Conservation (phyloP, 805 yeast genomes). For the Barnettozyma californica region DNA sequence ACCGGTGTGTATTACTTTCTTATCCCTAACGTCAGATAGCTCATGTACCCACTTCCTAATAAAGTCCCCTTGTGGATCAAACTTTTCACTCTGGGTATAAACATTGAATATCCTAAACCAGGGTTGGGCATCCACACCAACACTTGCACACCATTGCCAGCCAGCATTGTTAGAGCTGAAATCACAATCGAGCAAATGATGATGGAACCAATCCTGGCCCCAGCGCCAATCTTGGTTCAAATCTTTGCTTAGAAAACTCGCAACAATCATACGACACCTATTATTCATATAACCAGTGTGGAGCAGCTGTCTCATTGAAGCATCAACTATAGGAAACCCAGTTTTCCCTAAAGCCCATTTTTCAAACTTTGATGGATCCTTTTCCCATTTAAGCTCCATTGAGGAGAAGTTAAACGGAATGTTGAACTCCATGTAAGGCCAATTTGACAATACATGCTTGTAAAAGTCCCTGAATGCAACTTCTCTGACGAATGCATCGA, state of each 20-base stretch:
- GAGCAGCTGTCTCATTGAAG: conserved; percentile 48
- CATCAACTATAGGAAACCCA: conserved; percentile 54
- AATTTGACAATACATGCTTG: conserved; percentile 39
- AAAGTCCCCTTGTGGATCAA: conserved; percentile 42
- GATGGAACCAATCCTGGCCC: conserved; percentile 48
- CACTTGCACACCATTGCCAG: conserved; percentile 50
- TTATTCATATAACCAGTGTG: conserved; percentile 51
- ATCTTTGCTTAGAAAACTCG: conserved; percentile 46
- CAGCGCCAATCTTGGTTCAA: conserved; percentile 49
- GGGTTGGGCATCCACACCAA: conserved; percentile 53
- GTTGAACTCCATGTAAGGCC: conserved; percentile 49
- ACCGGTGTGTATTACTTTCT: conserved; percentile 24
- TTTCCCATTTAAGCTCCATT: conserved; percentile 38
- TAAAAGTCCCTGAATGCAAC: conserved; percentile 58
- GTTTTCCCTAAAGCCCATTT: conserved; percentile 51
- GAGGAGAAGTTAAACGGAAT: conserved; percentile 42
- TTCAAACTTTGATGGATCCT: conserved; percentile 35
- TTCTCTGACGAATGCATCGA: conserved; percentile 44
- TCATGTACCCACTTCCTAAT: conserved; percentile 48
- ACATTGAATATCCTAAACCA: conserved; percentile 53
- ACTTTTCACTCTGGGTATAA: conserved; percentile 42
- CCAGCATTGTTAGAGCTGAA: conserved; percentile 52
- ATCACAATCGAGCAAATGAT: conserved; percentile 46
- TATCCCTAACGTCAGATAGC: conserved; percentile 23
- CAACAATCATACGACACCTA: conserved; percentile 48